These are phyloP conservation scores for Venturia aucupariae DNA, from an alignment of 2,329 filamentous ascomycete genomes.

Conservation along the genomic window DNA sequence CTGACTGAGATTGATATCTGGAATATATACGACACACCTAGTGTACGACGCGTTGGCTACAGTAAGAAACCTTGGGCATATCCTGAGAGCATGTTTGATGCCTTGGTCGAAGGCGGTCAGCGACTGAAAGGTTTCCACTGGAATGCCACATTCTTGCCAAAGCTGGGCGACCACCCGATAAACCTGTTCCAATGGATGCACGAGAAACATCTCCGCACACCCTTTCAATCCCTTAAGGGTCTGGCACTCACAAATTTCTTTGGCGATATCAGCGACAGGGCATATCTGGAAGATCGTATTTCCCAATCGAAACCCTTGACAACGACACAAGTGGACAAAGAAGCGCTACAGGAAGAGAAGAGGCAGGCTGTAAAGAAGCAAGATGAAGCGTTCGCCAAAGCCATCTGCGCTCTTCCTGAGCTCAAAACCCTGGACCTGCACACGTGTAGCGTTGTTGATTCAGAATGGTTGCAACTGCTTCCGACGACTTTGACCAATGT, in stretches of 20 bases:
- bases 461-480: constrained; percentile 57
- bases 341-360: constrained; percentile 8
- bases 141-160: constrained; percentile 42
- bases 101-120: constrained; percentile 44
- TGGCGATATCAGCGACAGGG: constrained; percentile 1
- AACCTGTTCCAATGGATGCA: constrained; percentile 41
- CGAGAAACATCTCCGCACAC: constrained; percentile 36
- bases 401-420: constrained; percentile 49
- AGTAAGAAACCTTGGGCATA: constrained; percentile 57
- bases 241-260: constrained; percentile 28
- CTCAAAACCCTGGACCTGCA: constrained; percentile 64
- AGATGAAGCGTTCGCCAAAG: constrained; percentile 36
- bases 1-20: constrained; percentile 63
- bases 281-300: not conserved
- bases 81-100: constrained; percentile 53
- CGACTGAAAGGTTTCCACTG: constrained; percentile 46
- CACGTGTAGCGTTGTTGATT: constrained; percentile 63
- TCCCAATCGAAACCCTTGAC: constrained; percentile 7
- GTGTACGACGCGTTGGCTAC: constrained; percentile 50
- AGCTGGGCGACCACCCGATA: constrained; percentile 45
- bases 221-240: constrained; percentile 30
- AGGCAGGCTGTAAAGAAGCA: constrained; percentile 19
- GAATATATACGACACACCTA: constrained; percentile 58
- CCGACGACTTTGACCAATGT: constrained; percentile 58
- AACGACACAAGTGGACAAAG: constrained; percentile 7